Evolutionary conservation across 495 filamentous ascomycete species (phyloP).

Genomic region (Penicillium mononematosum): DNA sequence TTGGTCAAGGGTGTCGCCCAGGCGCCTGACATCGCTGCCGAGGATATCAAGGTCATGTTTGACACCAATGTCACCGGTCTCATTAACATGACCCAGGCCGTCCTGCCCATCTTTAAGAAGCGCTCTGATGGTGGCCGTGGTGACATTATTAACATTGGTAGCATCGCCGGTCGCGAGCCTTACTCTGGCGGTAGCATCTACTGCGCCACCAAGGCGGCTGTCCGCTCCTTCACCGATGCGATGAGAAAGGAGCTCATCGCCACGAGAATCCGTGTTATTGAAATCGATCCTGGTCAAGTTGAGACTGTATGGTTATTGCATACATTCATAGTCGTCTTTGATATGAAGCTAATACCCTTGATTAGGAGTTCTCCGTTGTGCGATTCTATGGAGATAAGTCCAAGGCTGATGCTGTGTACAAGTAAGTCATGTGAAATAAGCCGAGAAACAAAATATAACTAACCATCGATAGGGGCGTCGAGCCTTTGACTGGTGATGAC

Average conservation of each 20-base stretch:
- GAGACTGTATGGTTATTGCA: slow-evolving; percentile 64
- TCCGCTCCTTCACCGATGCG: slow-evolving; percentile 84
- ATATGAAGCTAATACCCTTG: not conserved
- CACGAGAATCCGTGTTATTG: slow-evolving; percentile 83
- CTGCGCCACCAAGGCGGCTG: slow-evolving; percentile 93
- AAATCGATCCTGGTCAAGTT: slow-evolving; percentile 94
- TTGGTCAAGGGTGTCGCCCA: slow-evolving; percentile 85
- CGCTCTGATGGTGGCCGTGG: slow-evolving; percentile 75
- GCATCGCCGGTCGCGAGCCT: slow-evolving; percentile 86
- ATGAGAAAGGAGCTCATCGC: slow-evolving; percentile 86
- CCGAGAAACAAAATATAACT: slow-evolving; percentile 8
- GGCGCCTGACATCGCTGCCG: slow-evolving; percentile 76
- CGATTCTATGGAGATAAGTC: slow-evolving; percentile 88
- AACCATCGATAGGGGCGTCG: slow-evolving; percentile 59
- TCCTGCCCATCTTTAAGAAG: slow-evolving; percentile 81
- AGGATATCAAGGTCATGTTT: slow-evolving; percentile 87
- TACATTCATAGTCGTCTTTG: not conserved
- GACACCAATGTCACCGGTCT: slow-evolving; percentile 90
- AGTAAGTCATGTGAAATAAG: slow-evolving; percentile 52
- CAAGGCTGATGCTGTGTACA: slow-evolving; percentile 95
- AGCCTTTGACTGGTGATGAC: slow-evolving; percentile 92
- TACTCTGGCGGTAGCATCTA: slow-evolving; percentile 93
- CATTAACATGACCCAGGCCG: slow-evolving; percentile 95
- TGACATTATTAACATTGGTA: slow-evolving; percentile 97
- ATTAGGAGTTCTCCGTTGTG: slow-evolving; percentile 87